These are phyloP conservation scores for Fulvia fulva DNA, from an alignment of 2,329 filamentous ascomycete genomes.

Conservation along the genomic window DNA sequence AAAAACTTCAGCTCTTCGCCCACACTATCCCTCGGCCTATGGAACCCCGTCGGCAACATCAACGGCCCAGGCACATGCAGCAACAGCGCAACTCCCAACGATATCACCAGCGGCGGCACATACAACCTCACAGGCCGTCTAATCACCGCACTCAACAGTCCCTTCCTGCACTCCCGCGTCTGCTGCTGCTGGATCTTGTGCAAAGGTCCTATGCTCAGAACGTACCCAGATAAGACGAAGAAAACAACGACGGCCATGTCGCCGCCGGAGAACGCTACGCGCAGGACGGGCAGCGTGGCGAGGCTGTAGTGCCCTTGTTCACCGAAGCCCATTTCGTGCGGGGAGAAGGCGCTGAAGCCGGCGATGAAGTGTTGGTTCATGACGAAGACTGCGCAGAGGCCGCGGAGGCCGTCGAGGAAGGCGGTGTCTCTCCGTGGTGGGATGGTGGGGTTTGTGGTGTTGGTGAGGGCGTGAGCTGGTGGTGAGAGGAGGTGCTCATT, in stretches of 20 bases:
- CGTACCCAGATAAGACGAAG: conserved; percentile 50
- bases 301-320: conserved; percentile 40
- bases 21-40: conserved; percentile 13
- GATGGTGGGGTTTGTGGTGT: background rate
- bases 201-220: conserved; percentile 30
- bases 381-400: conserved; percentile 62
- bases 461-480: background rate
- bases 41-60: background rate
- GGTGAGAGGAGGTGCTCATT: too few relatives aligned
- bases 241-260: conserved; percentile 53
- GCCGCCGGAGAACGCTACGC: conserved; percentile 57
- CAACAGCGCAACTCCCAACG: conserved; percentile 49
- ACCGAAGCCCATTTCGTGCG: conserved; percentile 42
- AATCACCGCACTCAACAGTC: background rate
- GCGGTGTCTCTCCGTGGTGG: background rate
- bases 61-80: conserved; percentile 42
- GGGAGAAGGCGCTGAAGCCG: conserved; percentile 4
- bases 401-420: conserved; percentile 57
- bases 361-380: conserved; percentile 56
- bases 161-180: background rate
- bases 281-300: conserved; percentile 54
- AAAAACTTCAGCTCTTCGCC: conserved; percentile 53
- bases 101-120: conserved; percentile 29
- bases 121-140: conserved; percentile 5
- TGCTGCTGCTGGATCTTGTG: background rate